These are phyloP conservation scores for Cocos nucifera DNA, from an alignment of 176 grass and related monocot genomes.

Conservation along the genomic window DNA sequence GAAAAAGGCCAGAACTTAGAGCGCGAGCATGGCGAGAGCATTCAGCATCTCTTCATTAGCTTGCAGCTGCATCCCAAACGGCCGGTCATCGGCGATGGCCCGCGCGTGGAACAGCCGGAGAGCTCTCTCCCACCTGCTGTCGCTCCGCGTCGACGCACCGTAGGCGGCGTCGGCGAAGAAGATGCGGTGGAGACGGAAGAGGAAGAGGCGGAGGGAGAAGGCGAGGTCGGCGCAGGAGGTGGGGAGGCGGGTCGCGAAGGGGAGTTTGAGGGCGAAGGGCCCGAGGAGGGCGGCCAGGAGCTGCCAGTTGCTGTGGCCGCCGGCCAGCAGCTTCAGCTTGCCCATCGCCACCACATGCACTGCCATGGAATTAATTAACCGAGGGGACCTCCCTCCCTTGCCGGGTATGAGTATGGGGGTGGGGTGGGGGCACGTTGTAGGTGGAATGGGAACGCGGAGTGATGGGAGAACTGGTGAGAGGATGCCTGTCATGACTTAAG, in stretches of 20 bases:
- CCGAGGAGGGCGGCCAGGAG: slow-evolving; percentile 3
- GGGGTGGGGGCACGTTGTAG: too few species aligned
- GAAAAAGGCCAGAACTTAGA: background rate
- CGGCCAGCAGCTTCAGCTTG: slow-evolving; percentile 12
- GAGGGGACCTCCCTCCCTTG: too few species aligned
- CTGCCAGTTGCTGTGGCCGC: slow-evolving; percentile 16
- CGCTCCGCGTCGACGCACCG: background rate
- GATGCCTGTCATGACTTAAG: too few species aligned
- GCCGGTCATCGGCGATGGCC: background rate
- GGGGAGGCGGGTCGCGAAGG: slow-evolving; percentile 1
- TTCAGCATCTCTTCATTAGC: slow-evolving; percentile 11
- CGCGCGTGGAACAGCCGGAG: slow-evolving; percentile 9
- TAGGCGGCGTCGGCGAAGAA: background rate
- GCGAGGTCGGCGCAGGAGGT: slow-evolving; percentile 4
- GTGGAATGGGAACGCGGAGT: too few species aligned
- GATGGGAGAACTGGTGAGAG: too few species aligned
- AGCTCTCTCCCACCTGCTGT: slow-evolving; percentile 6
- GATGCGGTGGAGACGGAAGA: slow-evolving; percentile 17
- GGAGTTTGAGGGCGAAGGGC: slow-evolving; percentile 20
- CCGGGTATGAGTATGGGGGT: too few species aligned
- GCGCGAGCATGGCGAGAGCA: slow-evolving; percentile 12
- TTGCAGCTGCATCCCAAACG: background rate
- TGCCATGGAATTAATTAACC: background rate
- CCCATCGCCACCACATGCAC: slow-evolving; percentile 4
- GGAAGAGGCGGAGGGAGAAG: slow-evolving; percentile 12